phyloP scores from a whole-genome alignment of 208 protist genomes.

The Naegleria fowleri region DNA sequence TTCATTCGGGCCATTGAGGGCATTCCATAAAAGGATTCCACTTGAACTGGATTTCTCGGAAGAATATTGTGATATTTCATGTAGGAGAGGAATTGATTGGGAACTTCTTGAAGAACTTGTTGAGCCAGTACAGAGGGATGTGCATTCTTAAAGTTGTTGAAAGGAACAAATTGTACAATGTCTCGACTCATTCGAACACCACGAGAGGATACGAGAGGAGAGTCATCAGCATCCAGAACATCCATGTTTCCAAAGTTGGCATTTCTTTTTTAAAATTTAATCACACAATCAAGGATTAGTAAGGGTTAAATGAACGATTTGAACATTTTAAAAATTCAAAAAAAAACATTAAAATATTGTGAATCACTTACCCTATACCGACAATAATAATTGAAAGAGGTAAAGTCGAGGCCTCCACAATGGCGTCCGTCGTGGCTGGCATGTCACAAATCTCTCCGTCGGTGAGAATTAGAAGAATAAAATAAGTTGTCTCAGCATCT shows the following conservation, averaged over 20 bases:
- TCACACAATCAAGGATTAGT: too few relatives aligned
- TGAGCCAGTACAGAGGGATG: constrained; percentile 47
- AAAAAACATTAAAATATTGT: too few relatives aligned
- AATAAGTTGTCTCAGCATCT: constrained; percentile 42
- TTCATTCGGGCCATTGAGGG: background rate
- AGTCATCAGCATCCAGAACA: constrained; percentile 69
- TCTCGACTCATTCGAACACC: constrained; percentile 38
- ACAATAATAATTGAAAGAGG: constrained; percentile 72
- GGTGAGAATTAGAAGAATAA: constrained; percentile 67
- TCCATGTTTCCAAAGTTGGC: constrained; percentile 69
- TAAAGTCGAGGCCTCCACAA: constrained; percentile 47
- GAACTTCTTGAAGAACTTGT: constrained; percentile 54
- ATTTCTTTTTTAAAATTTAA: too few relatives aligned
- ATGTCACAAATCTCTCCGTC: constrained; percentile 65
- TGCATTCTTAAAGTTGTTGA: constrained; percentile 47
- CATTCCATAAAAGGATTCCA: background rate
- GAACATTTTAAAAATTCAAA: background rate
- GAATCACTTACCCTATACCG: constrained; percentile 52
- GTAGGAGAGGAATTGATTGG: constrained; percentile 43
- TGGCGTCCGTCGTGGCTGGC: constrained; percentile 47
- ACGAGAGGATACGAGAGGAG: constrained; percentile 37
- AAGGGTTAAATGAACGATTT: constrained; percentile 19
- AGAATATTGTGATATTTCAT: background rate
- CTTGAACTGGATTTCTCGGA: background rate
- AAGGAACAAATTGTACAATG: constrained; percentile 66